phyloP scores from a whole-genome alignment of 2,329 filamentous ascomycete species.

The Sporothrix pallida region DNA sequence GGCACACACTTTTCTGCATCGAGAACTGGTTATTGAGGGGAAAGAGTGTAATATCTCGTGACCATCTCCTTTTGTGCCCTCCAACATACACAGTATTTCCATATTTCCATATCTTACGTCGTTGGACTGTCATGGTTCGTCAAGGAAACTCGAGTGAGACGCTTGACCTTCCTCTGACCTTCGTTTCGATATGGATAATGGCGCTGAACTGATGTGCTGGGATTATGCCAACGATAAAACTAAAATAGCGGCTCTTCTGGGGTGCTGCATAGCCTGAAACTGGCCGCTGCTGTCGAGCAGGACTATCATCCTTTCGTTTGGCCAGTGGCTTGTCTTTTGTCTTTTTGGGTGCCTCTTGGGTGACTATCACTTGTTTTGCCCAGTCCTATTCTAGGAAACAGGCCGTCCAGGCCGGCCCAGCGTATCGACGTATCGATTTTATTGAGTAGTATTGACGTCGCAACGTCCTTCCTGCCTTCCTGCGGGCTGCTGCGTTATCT shows the following conservation, averaged over 20 bases:
- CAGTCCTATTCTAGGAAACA: constrained; percentile 18
- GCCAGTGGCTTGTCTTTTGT: not conserved
- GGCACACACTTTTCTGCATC: not conserved
- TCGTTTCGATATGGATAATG: no score
- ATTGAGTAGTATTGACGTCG: not conserved
- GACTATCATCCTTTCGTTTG: not conserved
- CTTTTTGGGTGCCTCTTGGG: not conserved
- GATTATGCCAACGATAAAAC: not conserved
- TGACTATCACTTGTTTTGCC: not conserved
- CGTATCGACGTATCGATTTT: not conserved
- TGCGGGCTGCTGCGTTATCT: constrained; percentile 27
- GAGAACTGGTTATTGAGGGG: not conserved
- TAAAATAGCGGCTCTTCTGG: not conserved
- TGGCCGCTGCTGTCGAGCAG: not conserved
- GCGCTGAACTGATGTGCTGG: not conserved
- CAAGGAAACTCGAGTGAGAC: not conserved
- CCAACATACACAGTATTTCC: not conserved
- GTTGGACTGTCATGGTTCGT: not conserved
- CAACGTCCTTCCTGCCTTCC: not conserved
- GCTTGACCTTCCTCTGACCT: not conserved
- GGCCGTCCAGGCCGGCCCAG: not conserved
- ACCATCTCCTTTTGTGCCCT: not conserved
- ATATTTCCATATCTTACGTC: not conserved
- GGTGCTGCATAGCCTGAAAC: constrained; percentile 17
- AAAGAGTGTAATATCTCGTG: not conserved